These are phyloP conservation scores for Flaveria sonorensis DNA, from an alignment of 129 eudicot species.

Conservation along the genomic window DNA sequence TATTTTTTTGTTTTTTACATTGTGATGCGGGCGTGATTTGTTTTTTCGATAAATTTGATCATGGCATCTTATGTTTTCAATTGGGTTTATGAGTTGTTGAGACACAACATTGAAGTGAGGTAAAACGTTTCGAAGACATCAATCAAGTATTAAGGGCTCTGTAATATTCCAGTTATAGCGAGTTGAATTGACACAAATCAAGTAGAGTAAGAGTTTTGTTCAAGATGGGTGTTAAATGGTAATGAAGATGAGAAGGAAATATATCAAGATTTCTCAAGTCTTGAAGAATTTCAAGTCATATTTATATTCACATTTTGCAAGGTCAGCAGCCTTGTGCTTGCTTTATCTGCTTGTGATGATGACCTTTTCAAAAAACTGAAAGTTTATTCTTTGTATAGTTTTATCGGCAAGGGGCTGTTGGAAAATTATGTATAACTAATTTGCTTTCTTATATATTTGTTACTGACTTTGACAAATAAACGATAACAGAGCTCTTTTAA, in stretches of 20 bases:
- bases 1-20: not conserved
- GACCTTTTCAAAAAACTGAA: slow-evolving; percentile 40
- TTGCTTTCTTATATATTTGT: not conserved
- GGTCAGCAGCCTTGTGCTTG: slow-evolving; percentile 84
- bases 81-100: slow-evolving; percentile 55
- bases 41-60: slow-evolving; percentile 5
- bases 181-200: slow-evolving; percentile 65
- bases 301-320: slow-evolving; percentile 55
- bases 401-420: slow-evolving; percentile 37
- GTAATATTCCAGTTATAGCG: slow-evolving; percentile 60
- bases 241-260: slow-evolving; percentile 83
- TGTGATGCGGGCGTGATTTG: not conserved
- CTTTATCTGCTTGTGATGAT: slow-evolving; percentile 65
- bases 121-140: slow-evolving; percentile 69
- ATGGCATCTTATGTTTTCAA: slow-evolving; percentile 28
- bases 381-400: slow-evolving; percentile 7
- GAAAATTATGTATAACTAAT: slow-evolving; percentile 22
- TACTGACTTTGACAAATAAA: slow-evolving; percentile 14
- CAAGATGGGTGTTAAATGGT: slow-evolving; percentile 76
- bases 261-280: slow-evolving; percentile 86
- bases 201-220: slow-evolving; percentile 76
- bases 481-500: slow-evolving; percentile 10
- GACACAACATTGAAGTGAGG: slow-evolving; percentile 73
- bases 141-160: slow-evolving; percentile 60
- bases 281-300: slow-evolving; percentile 96